Evolutionary conservation across 331 rosid species (phyloP).

Genomic region (Arachis monticola): DNA sequence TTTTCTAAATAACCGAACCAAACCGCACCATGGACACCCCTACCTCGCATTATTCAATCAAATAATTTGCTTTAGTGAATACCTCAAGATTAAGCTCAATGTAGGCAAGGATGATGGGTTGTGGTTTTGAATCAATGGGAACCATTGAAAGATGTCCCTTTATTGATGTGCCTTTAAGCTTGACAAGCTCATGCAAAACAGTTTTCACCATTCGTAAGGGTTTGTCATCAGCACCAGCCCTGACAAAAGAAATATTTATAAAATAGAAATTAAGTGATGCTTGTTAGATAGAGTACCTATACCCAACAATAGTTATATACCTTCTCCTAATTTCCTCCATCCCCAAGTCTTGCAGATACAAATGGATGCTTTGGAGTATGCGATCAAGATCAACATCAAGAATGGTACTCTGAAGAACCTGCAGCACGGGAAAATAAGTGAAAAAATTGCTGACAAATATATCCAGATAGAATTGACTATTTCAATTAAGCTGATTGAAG

Average conservation of each 20-base stretch:
- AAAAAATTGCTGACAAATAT: background rate
- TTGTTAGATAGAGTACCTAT: conserved; percentile 19
- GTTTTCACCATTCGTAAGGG: conserved; percentile 98
- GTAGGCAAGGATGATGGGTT: conserved; percentile 97
- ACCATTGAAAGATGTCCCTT: conserved; percentile 99
- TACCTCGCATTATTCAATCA: too few species aligned
- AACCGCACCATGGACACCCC: too few species aligned
- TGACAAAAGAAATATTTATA: conserved; percentile 30
- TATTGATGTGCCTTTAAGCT: conserved; percentile 97
- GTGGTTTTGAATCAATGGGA: conserved; percentile 97
- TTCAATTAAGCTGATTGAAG: conserved; percentile 19
- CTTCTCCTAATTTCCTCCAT: conserved; percentile 99
- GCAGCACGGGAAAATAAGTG: conserved; percentile 33
- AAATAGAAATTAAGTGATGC: conserved; percentile 28
- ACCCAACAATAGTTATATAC: conserved; percentile 46
- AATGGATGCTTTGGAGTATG: conserved; percentile 98
- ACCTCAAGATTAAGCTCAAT: conserved; percentile 99
- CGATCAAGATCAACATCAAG: conserved; percentile 93
- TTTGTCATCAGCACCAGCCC: conserved; percentile 99
- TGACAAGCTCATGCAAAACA: conserved; percentile 97
- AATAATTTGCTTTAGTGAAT: conserved; percentile 16
- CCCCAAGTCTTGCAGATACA: conserved; percentile 93
- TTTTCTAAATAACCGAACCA: too few species aligned
- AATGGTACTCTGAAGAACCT: conserved; percentile 99
- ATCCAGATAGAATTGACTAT: conserved; percentile 12